These are phyloP conservation scores for Yamadazyma endophytica DNA, from an alignment of 805 yeast genomes.

Conservation along the genomic window DNA sequence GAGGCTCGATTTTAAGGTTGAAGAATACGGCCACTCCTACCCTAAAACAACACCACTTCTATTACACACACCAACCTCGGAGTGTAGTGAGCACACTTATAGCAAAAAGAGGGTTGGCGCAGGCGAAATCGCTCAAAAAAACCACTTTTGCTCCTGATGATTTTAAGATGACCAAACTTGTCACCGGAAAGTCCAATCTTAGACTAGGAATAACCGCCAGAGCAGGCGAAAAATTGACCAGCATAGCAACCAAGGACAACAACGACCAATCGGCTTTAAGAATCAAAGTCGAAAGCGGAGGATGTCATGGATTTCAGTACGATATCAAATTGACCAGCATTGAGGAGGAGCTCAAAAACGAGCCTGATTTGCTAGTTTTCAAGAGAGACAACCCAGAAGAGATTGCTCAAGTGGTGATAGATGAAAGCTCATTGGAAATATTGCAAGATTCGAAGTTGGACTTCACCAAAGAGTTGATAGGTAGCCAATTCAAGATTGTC, in stretches of 20 bases:
- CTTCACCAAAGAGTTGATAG: constrained; percentile 88
- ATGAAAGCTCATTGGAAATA: constrained; percentile 74
- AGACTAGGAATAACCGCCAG: constrained; percentile 44
- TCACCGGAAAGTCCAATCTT: constrained; percentile 32
- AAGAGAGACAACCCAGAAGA: constrained; percentile 50
- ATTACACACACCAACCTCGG: too few relatives aligned
- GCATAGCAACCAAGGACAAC: constrained; percentile 48
- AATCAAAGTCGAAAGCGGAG: constrained; percentile 87
- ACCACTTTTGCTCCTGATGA: constrained; percentile 27
- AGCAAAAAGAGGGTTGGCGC: too few relatives aligned
- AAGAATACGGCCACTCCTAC: too few relatives aligned
- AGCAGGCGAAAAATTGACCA: constrained; percentile 50
- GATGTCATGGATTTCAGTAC: constrained; percentile 97
- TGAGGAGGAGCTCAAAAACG: constrained; percentile 29
- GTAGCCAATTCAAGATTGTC: constrained; percentile 88
- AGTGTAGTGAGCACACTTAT: too few relatives aligned
- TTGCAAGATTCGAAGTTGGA: constrained; percentile 83
- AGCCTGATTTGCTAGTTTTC: constrained; percentile 48
- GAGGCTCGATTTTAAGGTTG: too few relatives aligned
- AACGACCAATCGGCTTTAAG: constrained; percentile 62
- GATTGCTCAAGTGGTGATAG: constrained; percentile 66
- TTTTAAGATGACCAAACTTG: constrained; percentile 28
- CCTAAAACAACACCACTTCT: too few relatives aligned
- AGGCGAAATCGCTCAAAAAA: constrained; percentile 25
- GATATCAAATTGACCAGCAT: constrained; percentile 58